Conservation (phyloP, 2,329 filamentous ascomycete species). For the Esteya vermicola region DNA sequence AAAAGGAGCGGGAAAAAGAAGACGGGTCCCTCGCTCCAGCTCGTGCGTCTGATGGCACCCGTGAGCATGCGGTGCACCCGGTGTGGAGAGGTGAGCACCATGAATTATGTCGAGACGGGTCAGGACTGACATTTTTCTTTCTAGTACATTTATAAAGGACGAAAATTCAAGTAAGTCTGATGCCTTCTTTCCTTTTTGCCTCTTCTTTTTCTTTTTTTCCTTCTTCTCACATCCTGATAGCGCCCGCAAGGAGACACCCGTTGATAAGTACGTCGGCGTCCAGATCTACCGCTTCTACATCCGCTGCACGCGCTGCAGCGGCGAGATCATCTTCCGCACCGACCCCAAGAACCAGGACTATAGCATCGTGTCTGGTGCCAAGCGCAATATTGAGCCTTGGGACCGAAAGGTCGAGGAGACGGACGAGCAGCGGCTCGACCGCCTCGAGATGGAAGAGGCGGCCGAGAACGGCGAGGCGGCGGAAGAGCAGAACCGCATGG, state of each 20-base stretch:
- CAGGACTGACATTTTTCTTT: not conserved
- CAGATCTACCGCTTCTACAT: slow-evolving; percentile 86
- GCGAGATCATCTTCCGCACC: slow-evolving; percentile 84
- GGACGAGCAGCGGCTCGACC: slow-evolving; percentile 72
- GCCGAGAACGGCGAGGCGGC: slow-evolving; percentile 23
- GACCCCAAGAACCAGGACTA: slow-evolving; percentile 90
- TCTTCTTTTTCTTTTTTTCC: not conserved
- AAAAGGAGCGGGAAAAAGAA: slow-evolving; percentile 47
- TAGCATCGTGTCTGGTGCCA: slow-evolving; percentile 60
- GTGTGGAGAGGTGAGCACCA: slow-evolving; percentile 13
- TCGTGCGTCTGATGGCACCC: slow-evolving; percentile 80
- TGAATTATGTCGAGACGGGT: not conserved
- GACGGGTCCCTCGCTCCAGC: slow-evolving; percentile 66
- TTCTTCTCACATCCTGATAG: not conserved
- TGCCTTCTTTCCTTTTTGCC: not conserved
- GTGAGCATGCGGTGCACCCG: slow-evolving; percentile 60
- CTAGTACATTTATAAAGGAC: slow-evolving; percentile 32
- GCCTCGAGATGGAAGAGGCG: slow-evolving; percentile 63
- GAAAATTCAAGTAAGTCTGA: slow-evolving; percentile 62
- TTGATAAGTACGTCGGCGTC: slow-evolving; percentile 80
- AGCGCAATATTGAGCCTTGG: slow-evolving; percentile 92
- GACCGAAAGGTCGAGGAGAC: slow-evolving; percentile 57
- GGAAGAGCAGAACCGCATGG: slow-evolving; percentile 81
- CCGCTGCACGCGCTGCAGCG: slow-evolving; percentile 71
- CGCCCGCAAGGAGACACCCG: slow-evolving; percentile 79